phyloP scores from a whole-genome alignment of 345 rosid species.

The Xanthoceras sorbifolium region DNA sequence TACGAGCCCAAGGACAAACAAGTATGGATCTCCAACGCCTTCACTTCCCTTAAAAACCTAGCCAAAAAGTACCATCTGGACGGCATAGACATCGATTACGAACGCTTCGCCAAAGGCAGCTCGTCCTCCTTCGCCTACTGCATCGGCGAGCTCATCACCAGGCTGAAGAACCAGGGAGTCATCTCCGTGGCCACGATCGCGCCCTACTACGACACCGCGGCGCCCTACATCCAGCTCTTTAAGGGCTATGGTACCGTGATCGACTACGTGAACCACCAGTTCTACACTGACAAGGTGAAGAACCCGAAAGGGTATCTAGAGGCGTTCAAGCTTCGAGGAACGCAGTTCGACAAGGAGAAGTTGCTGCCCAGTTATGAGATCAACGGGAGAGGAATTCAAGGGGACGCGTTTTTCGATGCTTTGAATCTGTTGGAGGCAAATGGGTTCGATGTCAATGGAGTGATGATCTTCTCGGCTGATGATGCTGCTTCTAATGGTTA shows the following conservation, averaged over 20 bases:
- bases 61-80: constrained; percentile 44
- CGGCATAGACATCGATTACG: constrained; percentile 62
- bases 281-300: constrained; percentile 49
- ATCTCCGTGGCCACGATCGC: constrained; percentile 49
- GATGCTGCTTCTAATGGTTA: constrained; percentile 34
- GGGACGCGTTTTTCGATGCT: constrained; percentile 53
- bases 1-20: constrained; percentile 35
- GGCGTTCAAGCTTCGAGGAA: constrained; percentile 34
- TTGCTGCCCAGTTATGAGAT: constrained; percentile 62
- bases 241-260: constrained; percentile 30
- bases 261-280: constrained; percentile 58
- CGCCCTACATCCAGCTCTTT: constrained; percentile 41
- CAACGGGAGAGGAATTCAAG: constrained; percentile 63
- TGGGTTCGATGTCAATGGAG: constrained; percentile 48
- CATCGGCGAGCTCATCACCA: constrained; percentile 52
- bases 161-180: constrained; percentile 37
- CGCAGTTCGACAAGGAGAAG: constrained; percentile 39
- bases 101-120: constrained; percentile 31
- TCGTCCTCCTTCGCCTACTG: constrained; percentile 39
- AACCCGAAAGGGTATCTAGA: constrained; percentile 35
- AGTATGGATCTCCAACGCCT: constrained; percentile 54
- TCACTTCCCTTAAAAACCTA: constrained; percentile 38
- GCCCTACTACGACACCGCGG: constrained; percentile 32
- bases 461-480: constrained; percentile 66
- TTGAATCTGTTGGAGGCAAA: constrained; percentile 38